Base-by-base conservation (phyloP, 495 filamentous ascomycete species). In the Penicillium mononematosum region DNA sequence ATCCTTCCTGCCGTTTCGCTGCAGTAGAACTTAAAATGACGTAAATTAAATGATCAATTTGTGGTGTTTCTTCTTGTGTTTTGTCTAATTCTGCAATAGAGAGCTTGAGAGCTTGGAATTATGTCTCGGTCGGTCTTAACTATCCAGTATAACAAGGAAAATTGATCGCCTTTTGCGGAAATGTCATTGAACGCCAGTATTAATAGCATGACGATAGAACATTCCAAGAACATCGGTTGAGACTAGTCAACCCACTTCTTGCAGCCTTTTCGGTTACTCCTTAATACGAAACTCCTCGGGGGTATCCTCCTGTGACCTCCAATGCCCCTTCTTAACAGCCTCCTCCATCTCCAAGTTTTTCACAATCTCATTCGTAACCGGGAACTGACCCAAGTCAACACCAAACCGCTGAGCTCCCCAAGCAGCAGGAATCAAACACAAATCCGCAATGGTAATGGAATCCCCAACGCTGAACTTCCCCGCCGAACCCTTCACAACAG, bases 401-500 rank as follows among this genome's bases (percentile, higher is more conserved):
- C 75, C 78, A 10, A 69, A 75, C 41, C 78, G 58, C 69, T 79
- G 62, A 16, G 81, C 80, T 2, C 73, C 75, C 75, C 77, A 81
- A 20, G 76, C 75, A 29, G 78, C 78, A 27, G 79, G 80, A 44
- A 79, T 63, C 45, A 84, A 63, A 50, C 71, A 75, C n/a, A 82
- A 68, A 74, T 84, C 81, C 43, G 81, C 81, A 50, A 81, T 47
- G 0, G 74, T 78, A 10, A 83, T 67, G 45, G 59, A 44, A 69
- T 84, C 80, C 0, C 80, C 81, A 29, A 82, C 75, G 43, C 75
- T 79, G 56, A 77, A 83, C 45, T 45, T 55, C 20, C 80, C 78
- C 17, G 75, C 77, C 12, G 67, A 66, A 0, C 46, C 19, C 11
- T 56, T 45, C 17, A 70, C 61, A 48, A 72, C 47, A 19, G 59